Evolutionary conservation across 1,284 basidiomycete species (phyloP), one percentile per base, ranked within the genome.

Genomic region (Moniliella sp.): DNA sequence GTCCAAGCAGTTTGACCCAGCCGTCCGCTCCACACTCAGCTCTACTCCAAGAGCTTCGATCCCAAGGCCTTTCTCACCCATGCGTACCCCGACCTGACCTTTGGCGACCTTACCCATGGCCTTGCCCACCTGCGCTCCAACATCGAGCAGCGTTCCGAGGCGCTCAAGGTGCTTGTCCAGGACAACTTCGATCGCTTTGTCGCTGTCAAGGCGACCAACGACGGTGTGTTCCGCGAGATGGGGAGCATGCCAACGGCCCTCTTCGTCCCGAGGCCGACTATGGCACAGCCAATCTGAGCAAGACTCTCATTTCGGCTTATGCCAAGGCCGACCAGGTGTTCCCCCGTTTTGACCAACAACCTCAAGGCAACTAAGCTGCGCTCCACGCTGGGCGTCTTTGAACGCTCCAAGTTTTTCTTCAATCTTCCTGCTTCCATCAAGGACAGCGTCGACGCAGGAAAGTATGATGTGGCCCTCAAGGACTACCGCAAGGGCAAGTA

Each of bases 151-250:
- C 37, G 86, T 18, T 84, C 81, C 1, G 82, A 88, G 49, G 88
- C 86, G 15, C 76, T 97, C 39, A 71, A 84, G 31, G 74, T 91
- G 15, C 69, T 99, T 26, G 91, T 99, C 14, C 83, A 94, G 62
- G 82, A 93, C 51, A 93, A 94, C 63, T 94, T 97, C 65, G 86
- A 97, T 64, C 70, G 83, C 15, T 97, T 97, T 54, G 88, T 97
- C 8, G 79, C 82, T 3, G 88, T 99, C 40, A 99, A 99, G 56
- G 81, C 82, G 10, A 81, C 80, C 8, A 88, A 80, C 7, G 88
- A 93, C 63, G 80, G 84, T 5, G 67, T 94, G 2, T 79, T 84
- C 57, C 69, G 76, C 21, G 83, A 88, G 60, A 97, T 99, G 88
- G 38, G 2, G 48, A 52, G 25, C 30, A 38, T 1, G 74, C 74